Evolutionary conservation across 78 protist species (phyloP), one percentile per base, ranked within the genome.

Genomic region (Dictyostelium intermedium): DNA sequence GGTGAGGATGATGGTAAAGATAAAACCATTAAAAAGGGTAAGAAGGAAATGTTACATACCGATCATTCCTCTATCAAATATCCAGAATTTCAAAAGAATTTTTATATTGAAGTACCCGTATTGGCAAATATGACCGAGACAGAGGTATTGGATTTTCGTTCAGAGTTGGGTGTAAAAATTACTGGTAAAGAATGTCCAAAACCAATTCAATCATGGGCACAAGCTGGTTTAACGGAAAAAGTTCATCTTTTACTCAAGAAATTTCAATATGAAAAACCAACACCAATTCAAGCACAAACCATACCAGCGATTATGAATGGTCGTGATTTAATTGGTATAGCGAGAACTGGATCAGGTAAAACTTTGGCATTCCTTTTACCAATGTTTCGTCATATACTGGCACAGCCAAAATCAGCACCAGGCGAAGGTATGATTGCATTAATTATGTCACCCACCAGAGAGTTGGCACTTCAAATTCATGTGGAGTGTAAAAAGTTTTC

Each of bases 311-410:
- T 96, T 32, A 96, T 98, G 98, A n/a, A 50, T 34, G 99, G 99
- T 5, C 87, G 99, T 16, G 99, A 99, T 84, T 5, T 98, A n/a
- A 96, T 99, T 39, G 99, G 98, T 43, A 89, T 91, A 39, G 97
- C 98, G 0, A 74, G 82, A 47, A 98, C 99, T 18, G 99, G 99
- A 18, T 74, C 95, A 14, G 99, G 99, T 5, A 98, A 98, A 86
- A 98, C 99, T 5, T 91, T 99, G 23, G 99, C 99, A 23, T 99
- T 96, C 82, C 80, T 98, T 10, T 86, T 99, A 3, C 99, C 99
- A 14, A 91, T 99, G 98, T 25, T 99, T 63, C 82, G 99, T 0
- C 97, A 99, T 74, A 87, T 98, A 1, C 11, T 97, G 79, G 99
- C 96, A n/a, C 99, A 98, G 63, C 98, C 95, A 13, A 82, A 32